phyloP scores from a whole-genome alignment of 176 grass and related monocot species.

The Triticum timopheevii region DNA sequence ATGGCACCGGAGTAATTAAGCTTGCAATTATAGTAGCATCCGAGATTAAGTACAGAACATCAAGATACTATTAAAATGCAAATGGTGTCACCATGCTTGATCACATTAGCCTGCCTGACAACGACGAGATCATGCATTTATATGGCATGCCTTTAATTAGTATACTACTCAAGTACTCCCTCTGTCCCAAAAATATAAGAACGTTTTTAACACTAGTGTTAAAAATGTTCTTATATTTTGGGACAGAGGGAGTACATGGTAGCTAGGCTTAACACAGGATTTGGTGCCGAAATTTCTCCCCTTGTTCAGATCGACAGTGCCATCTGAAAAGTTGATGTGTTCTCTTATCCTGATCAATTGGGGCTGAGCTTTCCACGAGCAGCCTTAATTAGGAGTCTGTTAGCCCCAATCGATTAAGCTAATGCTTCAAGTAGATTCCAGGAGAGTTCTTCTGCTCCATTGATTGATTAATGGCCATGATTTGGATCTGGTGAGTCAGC shows the following conservation, averaged over 20 bases:
- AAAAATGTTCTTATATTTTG: too few relatives aligned
- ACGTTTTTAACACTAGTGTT: too few relatives aligned
- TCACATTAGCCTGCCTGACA: slow-evolving; percentile 31
- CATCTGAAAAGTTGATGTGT: slow-evolving; percentile 49
- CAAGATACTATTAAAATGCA: neutral
- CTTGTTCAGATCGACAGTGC: slow-evolving; percentile 41
- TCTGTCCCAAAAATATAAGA: too few relatives aligned
- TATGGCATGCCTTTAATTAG: slow-evolving; percentile 7
- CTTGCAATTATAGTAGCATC: neutral
- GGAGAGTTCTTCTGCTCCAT: slow-evolving; percentile 34
- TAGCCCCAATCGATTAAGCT: slow-evolving; percentile 37
- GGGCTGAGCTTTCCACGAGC: slow-evolving; percentile 23
- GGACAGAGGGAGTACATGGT: neutral
- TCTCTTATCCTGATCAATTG: slow-evolving; percentile 37
- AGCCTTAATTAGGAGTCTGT: slow-evolving; percentile 31
- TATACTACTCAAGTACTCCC: neutral
- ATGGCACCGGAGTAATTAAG: neutral
- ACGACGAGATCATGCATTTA: slow-evolving; percentile 21
- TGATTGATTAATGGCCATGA: slow-evolving; percentile 40
- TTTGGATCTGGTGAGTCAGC: slow-evolving; percentile 50
- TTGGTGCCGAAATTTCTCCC: slow-evolving; percentile 40
- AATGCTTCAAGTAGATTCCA: slow-evolving; percentile 51
- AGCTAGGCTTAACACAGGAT: slow-evolving; percentile 1
- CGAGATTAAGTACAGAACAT: neutral
- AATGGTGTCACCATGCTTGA: neutral